These are phyloP conservation scores for Sextonia rubra DNA, from an alignment of 164 flowering plant species.

Conservation along the genomic window DNA sequence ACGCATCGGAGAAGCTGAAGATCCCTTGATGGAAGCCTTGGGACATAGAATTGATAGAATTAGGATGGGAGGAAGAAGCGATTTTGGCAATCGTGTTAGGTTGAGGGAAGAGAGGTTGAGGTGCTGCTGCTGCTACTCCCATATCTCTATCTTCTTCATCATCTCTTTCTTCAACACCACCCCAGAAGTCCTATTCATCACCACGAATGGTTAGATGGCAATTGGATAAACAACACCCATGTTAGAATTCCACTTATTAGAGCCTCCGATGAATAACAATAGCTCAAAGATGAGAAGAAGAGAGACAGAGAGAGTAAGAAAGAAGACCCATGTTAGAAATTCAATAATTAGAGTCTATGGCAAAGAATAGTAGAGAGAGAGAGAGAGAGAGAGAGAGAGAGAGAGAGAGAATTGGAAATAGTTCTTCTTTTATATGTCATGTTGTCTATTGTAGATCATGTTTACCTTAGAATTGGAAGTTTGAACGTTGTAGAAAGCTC, in stretches of 20 bases:
- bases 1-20: constrained; percentile 66
- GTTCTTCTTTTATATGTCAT: constrained; percentile 9
- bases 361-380: neutral
- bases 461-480: neutral
- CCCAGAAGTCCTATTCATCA: neutral
- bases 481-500: neutral
- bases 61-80: constrained; percentile 4
- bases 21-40: constrained; percentile 57
- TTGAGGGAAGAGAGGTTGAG: constrained; percentile 17
- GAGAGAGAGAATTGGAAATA: constrained; percentile 1
- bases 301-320: neutral
- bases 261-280: neutral
- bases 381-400: constrained; percentile 7
- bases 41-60: constrained; percentile 60
- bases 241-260: neutral
- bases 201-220: constrained; percentile 11
- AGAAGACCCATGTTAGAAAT: no score
- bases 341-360: no score
- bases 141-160: constrained; percentile 39
- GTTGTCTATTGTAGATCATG: neutral
- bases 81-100: constrained; percentile 5
- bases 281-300: neutral
- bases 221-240: neutral
- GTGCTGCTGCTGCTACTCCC: constrained; percentile 41
- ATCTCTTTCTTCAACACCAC: constrained; percentile 14